Percentiles rank a stretch among this genome's conserved stretches.
Evolutionary conservation across 306 rosid species (phyloP).

Genomic region (Trifolium dubium): DNA sequence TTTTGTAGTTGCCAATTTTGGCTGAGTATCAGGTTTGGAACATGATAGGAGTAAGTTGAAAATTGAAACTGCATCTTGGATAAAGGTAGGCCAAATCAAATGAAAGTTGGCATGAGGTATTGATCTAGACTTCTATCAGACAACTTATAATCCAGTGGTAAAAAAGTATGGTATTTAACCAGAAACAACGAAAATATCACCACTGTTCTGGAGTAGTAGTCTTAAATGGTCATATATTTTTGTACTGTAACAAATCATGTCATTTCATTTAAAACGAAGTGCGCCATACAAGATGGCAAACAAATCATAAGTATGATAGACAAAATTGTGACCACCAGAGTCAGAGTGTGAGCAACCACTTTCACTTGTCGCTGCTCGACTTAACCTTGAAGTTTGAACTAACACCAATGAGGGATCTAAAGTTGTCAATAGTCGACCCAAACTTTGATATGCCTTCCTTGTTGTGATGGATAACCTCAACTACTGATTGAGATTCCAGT

Average conservation of each 20-base stretch:
- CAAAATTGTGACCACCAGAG: no score
- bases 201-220: neutral
- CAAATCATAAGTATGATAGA: no score
- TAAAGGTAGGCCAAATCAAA: constrained; percentile 23
- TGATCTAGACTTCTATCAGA: constrained; percentile 16
- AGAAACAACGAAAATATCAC: neutral
- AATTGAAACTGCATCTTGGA: constrained; percentile 1
- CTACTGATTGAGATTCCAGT: neutral
- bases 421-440: neutral
- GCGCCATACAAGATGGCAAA: neutral
- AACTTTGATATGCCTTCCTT: neutral
- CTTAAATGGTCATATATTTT: no score
- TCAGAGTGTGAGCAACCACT: no score
- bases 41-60: constrained; percentile 15
- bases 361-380: no score
- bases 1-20: constrained; percentile 3
- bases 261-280: neutral
- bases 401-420: neutral
- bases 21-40: neutral
- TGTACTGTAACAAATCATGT: no score
- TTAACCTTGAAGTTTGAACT: neutral
- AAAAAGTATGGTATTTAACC: neutral
- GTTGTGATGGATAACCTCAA: neutral
- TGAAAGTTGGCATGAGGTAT: constrained; percentile 12
- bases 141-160: constrained; percentile 7